phyloP scores from a whole-genome alignment of 2,329 filamentous ascomycete species.

The Fusarium coffeatum region DNA sequence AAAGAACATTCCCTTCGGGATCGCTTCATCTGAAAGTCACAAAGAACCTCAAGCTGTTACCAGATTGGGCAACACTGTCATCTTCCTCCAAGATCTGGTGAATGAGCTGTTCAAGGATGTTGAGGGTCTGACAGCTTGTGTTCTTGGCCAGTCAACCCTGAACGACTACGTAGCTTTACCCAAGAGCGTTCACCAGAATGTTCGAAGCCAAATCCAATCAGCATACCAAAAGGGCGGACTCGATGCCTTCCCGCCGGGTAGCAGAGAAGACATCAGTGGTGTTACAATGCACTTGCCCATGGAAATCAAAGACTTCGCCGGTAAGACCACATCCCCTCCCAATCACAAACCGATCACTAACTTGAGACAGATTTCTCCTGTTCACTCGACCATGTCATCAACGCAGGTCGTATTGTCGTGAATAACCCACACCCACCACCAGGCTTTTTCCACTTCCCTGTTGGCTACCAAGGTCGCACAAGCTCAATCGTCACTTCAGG shows the following conservation, averaged over 20 bases:
- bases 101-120: conserved; percentile 45
- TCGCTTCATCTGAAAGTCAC: conserved; percentile 57
- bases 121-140: conserved; percentile 31
- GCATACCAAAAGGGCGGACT: not conserved
- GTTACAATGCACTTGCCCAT: conserved; percentile 65
- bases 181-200: not conserved
- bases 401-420: conserved; percentile 58
- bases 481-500: conserved; percentile 64
- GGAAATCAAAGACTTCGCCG: conserved; percentile 64
- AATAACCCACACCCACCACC: conserved; percentile 55
- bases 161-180: conserved; percentile 25
- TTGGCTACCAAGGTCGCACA: conserved; percentile 65
- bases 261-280: conserved; percentile 26
- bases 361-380: conserved; percentile 63
- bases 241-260: conserved; percentile 7
- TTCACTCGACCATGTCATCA: conserved; percentile 64
- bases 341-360: not conserved
- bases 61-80: conserved; percentile 60
- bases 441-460: conserved; percentile 61
- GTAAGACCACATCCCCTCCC: conserved; percentile 1
- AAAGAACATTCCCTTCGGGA: conserved; percentile 65
- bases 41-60: conserved; percentile 59
- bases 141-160: conserved; percentile 4
- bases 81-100: conserved; percentile 62
- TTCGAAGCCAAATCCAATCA: conserved; percentile 6